Evolutionary conservation across 345 rosid species (phyloP).

Genomic region (Rhodamnia argentea): DNA sequence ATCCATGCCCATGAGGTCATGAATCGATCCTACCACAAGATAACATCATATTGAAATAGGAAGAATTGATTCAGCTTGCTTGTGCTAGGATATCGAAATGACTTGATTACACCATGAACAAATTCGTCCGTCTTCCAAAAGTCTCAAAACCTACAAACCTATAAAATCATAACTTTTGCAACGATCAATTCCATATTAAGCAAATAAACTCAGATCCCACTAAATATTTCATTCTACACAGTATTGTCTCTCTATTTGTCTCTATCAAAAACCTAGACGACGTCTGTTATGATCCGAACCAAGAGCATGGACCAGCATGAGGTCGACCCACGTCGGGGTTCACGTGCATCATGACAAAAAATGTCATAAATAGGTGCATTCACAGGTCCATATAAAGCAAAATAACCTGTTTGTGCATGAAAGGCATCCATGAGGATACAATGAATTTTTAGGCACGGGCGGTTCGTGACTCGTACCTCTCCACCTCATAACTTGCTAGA

Average conservation of each 20-base stretch:
- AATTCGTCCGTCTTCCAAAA: background rate
- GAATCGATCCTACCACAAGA: background rate
- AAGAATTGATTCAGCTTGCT: background rate
- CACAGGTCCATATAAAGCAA: background rate
- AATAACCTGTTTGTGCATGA: background rate
- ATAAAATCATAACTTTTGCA: background rate
- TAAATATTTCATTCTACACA: background rate
- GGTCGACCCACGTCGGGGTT: background rate
- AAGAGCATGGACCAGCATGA: background rate
- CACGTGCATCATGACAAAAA: background rate
- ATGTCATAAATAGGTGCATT: background rate
- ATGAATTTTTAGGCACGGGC: constrained; percentile 31
- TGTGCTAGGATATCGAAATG: background rate
- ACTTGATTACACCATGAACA: background rate
- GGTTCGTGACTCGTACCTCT: constrained; percentile 11
- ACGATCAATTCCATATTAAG: background rate
- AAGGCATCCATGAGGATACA: background rate
- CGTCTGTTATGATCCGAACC: background rate
- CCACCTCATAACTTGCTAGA: background rate
- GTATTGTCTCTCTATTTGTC: background rate
- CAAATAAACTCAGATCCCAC: background rate
- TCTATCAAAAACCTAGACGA: background rate
- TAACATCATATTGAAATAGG: background rate
- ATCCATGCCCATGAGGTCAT: background rate
- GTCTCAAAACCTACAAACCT: background rate